Base-by-base conservation (phyloP, 768 basidiomycete genomes). In the Boletus reticuloceps region DNA sequence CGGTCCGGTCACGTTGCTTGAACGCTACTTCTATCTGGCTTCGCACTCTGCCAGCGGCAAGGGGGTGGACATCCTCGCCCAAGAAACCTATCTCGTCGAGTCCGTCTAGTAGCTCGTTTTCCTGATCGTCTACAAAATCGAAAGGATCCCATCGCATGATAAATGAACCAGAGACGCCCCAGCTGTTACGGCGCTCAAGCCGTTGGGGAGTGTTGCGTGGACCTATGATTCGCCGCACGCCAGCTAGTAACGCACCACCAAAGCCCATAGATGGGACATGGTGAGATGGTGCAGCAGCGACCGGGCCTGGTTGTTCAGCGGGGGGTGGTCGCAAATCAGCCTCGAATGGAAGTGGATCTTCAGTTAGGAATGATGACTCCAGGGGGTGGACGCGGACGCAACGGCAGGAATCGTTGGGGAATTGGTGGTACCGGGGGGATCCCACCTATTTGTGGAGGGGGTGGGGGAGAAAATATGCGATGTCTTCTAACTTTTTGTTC, bases 181-280 rank as follows among this genome's bases (percentile, higher is more conserved):
- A 71, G 19, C 51, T 11, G 36, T 58, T 58, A 42, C 32, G 62
- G 20, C 45, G 64, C 48, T 60, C 64, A 29, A 3, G 43, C 14
- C 37, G 61, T 22, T 61, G 62, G 17, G 47, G 12, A 11, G 53
- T 32, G 31, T 61, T 37, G 22, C 47, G 61, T 39, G 58, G 58
- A 22, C 37, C 51, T 8, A 68, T 58, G 36, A 69, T 55, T 42
- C 67, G 73, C 13, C 72, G 66, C 40, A 71, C 70, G 17, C 73
- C 63, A 11, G 84, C 75, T 7, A 87, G 70, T 5, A 88, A 60
- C 3, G 82, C 86, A 20, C 87, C 87, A 9, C 87, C 87, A 22
- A 89, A 68, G 14, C 83, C 84, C 77, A 89, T 82, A 8, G 74
- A 57, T 19, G 88, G 88, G 4, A 77, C 70, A 52, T 79, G 78